Percentiles rank a stretch among this genome's conserved stretches.
These are phyloP conservation scores for Pseudogymnoascus sp. DNA, from an alignment of 2,329 filamentous ascomycete genomes.

Conservation along the genomic window DNA sequence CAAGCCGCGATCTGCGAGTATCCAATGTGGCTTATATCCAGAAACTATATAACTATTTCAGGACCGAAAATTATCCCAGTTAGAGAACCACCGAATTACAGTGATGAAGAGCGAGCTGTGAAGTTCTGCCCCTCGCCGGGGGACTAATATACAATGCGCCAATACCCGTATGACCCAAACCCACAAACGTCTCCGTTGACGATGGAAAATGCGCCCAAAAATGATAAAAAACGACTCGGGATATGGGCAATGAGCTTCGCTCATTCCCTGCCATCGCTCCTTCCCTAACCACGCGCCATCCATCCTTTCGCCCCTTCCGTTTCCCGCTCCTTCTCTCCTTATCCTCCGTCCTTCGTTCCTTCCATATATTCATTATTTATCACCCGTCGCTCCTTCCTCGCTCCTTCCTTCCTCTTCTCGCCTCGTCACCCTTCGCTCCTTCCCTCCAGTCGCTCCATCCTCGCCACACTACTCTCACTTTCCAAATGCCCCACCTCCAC, in stretches of 20 bases:
- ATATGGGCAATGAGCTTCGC: background rate
- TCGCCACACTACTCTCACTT: background rate
- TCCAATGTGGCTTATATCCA: background rate
- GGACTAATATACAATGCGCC: background rate
- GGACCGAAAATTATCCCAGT: background rate
- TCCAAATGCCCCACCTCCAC: background rate
- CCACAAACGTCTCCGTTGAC: background rate
- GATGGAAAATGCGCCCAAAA: background rate
- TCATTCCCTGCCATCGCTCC: background rate
- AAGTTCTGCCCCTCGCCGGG: background rate
- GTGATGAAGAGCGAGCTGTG: background rate
- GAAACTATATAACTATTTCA: background rate
- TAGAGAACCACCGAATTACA: conserved; percentile 57
- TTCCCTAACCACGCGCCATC: background rate
- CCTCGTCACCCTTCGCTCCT: no score
- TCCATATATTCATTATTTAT: background rate
- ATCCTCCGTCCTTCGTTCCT: background rate
- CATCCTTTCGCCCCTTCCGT: background rate
- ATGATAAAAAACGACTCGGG: background rate
- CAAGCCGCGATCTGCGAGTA: background rate
- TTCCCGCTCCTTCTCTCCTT: background rate
- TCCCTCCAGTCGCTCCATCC: background rate
- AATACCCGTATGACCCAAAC: background rate
- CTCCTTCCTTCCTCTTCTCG: no score
- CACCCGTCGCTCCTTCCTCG: background rate